Evolutionary conservation across 2,329 filamentous ascomycete genomes (phyloP).

Genomic region (Aspergillus ochraceus): DNA sequence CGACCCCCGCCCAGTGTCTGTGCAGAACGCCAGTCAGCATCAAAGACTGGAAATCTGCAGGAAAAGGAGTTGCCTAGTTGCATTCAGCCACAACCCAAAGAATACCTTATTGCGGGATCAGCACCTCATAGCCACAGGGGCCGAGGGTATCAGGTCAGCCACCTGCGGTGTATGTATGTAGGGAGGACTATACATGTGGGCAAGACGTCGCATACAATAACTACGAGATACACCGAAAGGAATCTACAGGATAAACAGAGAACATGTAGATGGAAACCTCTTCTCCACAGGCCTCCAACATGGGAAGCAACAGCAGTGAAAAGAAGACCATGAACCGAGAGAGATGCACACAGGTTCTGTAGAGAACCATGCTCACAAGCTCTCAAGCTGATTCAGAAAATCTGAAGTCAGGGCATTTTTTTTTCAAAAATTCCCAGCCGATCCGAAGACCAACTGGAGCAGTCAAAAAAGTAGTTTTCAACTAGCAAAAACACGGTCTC

Average conservation of each 20-base stretch:
- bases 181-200: no score
- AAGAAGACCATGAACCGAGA: slow-evolving; percentile 31
- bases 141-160: no score
- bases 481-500: slow-evolving; percentile 88
- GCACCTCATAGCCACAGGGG: slow-evolving; percentile 1
- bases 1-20: not conserved
- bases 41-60: slow-evolving; percentile 2
- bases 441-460: slow-evolving; percentile 69
- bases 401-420: slow-evolving; percentile 28
- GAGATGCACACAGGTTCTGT: slow-evolving; percentile 1
- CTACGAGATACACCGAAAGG: no score
- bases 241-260: no score
- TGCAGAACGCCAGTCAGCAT: not conserved
- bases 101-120: not conserved
- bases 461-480: slow-evolving; percentile 81
- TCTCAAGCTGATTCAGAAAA: slow-evolving; percentile 17
- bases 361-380: slow-evolving; percentile 5
- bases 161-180: no score
- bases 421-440: slow-evolving; percentile 78
- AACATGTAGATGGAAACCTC: slow-evolving; percentile 17
- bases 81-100: slow-evolving; percentile 18
- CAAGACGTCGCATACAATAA: no score
- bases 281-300: slow-evolving; percentile 40
- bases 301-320: slow-evolving; percentile 39
- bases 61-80: slow-evolving; percentile 18